Evolutionary conservation across 2,329 filamentous ascomycete genomes (phyloP).

Genomic region (Chaetothyriales sp.): DNA sequence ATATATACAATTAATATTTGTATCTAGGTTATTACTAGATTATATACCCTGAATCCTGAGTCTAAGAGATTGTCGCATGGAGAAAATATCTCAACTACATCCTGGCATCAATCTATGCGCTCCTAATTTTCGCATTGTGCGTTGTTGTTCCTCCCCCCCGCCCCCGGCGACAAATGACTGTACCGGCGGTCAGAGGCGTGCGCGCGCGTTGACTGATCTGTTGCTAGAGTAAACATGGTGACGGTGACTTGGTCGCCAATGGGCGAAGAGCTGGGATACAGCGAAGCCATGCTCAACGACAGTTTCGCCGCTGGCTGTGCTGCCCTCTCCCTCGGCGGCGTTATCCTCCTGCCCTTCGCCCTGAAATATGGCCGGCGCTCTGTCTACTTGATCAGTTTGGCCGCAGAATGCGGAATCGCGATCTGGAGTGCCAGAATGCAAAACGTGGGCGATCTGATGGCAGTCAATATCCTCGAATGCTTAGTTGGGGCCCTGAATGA

Average conservation of each 20-base stretch:
- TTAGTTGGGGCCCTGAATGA: conserved; percentile 31
- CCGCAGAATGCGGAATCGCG: conserved; percentile 23
- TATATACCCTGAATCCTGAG: too few species aligned
- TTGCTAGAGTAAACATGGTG: conserved; percentile 23
- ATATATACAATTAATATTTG: too few species aligned
- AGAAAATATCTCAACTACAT: conserved; percentile 29
- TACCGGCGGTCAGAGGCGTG: background rate
- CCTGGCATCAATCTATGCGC: conserved; percentile 29
- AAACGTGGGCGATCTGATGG: conserved; percentile 29
- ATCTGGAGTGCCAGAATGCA: conserved; percentile 32
- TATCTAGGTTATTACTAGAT: too few species aligned
- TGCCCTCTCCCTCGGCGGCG: conserved; percentile 27
- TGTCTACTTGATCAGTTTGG: conserved; percentile 30
- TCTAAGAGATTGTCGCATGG: too few species aligned
- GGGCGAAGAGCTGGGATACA: conserved; percentile 30
- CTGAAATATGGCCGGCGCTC: conserved; percentile 33
- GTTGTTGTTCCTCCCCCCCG: too few species aligned
- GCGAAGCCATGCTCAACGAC: conserved; percentile 28
- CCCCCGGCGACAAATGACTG: background rate
- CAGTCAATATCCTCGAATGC: conserved; percentile 30
- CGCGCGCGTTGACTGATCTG: background rate
- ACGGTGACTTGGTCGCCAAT: conserved; percentile 30
- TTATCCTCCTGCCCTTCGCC: conserved; percentile 33
- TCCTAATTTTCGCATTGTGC: conserved; percentile 28
- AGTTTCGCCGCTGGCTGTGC: conserved; percentile 32